These are phyloP conservation scores for Pachysolen tannophilus DNA, from an alignment of 805 yeast species.

Conservation along the genomic window DNA sequence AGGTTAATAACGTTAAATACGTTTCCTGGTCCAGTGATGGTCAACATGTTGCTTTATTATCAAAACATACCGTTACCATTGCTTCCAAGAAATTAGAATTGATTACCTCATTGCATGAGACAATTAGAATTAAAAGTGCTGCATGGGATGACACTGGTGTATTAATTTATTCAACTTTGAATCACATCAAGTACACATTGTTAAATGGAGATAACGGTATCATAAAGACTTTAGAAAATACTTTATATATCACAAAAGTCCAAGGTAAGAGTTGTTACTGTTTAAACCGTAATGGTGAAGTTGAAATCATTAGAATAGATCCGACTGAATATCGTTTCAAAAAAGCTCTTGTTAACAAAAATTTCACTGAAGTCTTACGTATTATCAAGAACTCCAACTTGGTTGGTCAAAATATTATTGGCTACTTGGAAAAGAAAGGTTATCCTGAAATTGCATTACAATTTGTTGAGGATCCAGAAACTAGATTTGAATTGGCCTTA, in stretches of 20 bases:
- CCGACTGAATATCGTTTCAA: slow-evolving; percentile 97
- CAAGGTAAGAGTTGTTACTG: slow-evolving; percentile 68
- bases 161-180: slow-evolving; percentile 84
- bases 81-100: slow-evolving; percentile 73
- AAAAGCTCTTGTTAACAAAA: slow-evolving; percentile 81
- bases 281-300: slow-evolving; percentile 78
- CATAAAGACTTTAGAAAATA: slow-evolving; percentile 83
- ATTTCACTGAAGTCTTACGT: slow-evolving; percentile 86
- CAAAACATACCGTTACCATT: slow-evolving; percentile 88
- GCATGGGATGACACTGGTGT: slow-evolving; percentile 96
- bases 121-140: slow-evolving; percentile 93
- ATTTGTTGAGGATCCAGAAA: slow-evolving; percentile 93
- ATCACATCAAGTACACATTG: slow-evolving; percentile 90
- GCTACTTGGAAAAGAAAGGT: slow-evolving; percentile 89
- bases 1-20: slow-evolving; percentile 76
- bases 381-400: slow-evolving; percentile 81
- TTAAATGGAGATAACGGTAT: slow-evolving; percentile 95
- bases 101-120: slow-evolving; percentile 85
- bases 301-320: slow-evolving; percentile 72
- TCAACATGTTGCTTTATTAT: slow-evolving; percentile 75
- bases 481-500: slow-evolving; percentile 90
- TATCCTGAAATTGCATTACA: slow-evolving; percentile 96
- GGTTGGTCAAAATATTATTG: slow-evolving; percentile 96
- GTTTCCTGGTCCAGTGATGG: slow-evolving; percentile 87
- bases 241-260: slow-evolving; percentile 73